Base-by-base conservation (phyloP, 192 early-diverging fungal genomes). In the Coemansia sp. region DNA sequence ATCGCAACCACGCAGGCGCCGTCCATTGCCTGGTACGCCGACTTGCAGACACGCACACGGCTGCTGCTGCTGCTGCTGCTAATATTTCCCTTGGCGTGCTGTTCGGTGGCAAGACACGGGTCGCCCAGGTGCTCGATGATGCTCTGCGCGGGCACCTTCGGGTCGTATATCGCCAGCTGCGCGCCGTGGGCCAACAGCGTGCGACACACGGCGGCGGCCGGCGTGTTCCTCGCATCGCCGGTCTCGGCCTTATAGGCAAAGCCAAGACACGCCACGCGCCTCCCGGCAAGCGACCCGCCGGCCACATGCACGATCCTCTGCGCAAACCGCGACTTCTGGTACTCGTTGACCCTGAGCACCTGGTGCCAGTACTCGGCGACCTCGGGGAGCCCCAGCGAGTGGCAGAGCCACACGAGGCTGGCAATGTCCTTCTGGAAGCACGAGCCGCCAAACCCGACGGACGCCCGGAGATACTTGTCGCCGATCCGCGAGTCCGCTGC, bases 211-310 rank as follows among this genome's bases (percentile, higher is more conserved):
- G 86, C 88, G 48, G 94, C 94, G n/a, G 95, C 94, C 37, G 95
- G 92, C 43, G 92, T 91, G 83, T 96, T 93, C 61, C 95, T 87
- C 38, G 95, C 92, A 82, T 98, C 95, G 64, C 92, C 92, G 37
- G 94, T 98, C 69, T 94, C 91, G 77, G 92, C 93, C 85, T 98
- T 98, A 85, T 93, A 98, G 0, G 95, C 93, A 79, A 98, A 98
- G 7, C 95, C 95, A 59, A 93, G 84, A 21, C 94, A 76, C 4
- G 91, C 89, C 64, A 98, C 84, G 58, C 84, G 86, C 80, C 91
- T 93, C 74, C 92, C 87, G 18, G 89, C 87, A 69, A 95, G 87
- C 26, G 90, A 91, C 81, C 91, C 90, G 75, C 92, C 92, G 6
- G 93, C 84, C 11, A 77, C 86, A 6, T 87, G 83, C 23, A 92